These are phyloP conservation scores for Flaveria sonorensis DNA, from an alignment of 129 eudicot genomes.

Conservation along the genomic window DNA sequence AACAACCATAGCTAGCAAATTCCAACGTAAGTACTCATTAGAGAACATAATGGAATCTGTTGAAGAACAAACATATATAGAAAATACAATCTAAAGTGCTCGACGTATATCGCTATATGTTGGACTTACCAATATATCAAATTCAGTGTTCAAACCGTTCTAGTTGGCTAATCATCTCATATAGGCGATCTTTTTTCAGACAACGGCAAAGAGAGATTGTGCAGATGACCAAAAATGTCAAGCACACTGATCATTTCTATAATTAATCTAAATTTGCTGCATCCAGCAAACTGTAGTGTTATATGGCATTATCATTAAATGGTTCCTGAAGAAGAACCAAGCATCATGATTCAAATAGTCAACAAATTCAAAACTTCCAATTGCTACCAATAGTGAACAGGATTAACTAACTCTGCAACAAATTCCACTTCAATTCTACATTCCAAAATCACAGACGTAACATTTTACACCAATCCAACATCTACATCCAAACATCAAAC, in stretches of 20 bases:
- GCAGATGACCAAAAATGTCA: neutral
- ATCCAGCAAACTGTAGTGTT: neutral
- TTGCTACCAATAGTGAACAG: conserved; percentile 5
- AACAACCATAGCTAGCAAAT: too few species aligned
- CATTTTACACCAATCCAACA: neutral
- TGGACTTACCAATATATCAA: neutral
- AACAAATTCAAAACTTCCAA: neutral
- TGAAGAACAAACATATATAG: too few species aligned
- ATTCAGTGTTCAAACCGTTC: neutral
- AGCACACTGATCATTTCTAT: neutral
- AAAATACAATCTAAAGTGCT: too few species aligned
- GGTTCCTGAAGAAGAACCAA: neutral
- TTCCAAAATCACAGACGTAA: conserved; percentile 9
- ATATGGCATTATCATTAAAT: neutral
- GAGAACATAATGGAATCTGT: too few species aligned
- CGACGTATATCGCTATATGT: neutral
- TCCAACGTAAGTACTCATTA: too few species aligned
- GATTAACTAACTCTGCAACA: conserved; percentile 16
- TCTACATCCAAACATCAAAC: neutral
- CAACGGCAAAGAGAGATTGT: neutral
- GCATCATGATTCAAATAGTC: neutral
- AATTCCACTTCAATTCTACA: neutral
- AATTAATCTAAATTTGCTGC: neutral
- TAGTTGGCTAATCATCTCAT: neutral
- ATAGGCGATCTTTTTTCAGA: too few species aligned